Evolutionary conservation across 1,139 yeast species (phyloP).

Genomic region (Debaryomyces psychrophilus): DNA sequence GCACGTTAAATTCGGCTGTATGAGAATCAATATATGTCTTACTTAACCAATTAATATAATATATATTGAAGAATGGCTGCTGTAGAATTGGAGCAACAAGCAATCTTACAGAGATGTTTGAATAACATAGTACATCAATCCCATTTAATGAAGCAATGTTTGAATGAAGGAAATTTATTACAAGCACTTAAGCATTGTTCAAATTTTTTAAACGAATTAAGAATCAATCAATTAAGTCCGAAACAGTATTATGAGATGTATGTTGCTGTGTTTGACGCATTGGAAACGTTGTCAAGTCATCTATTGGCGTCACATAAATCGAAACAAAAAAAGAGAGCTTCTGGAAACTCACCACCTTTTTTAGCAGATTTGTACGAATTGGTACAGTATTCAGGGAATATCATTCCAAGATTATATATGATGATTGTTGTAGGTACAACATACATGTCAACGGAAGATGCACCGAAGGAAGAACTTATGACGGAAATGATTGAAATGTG

Average conservation of each 20-base stretch:
- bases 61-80: constrained; percentile 1
- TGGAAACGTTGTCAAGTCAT: constrained; percentile 68
- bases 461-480: constrained; percentile 85
- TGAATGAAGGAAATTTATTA: constrained; percentile 72
- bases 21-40: background rate
- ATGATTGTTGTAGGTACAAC: constrained; percentile 96
- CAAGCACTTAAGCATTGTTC: constrained; percentile 91
- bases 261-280: constrained; percentile 81
- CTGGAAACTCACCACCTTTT: constrained; percentile 49
- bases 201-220: constrained; percentile 75
- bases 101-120: constrained; percentile 53
- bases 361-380: constrained; percentile 89
- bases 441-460: constrained; percentile 74
- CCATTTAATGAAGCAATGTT: constrained; percentile 72
- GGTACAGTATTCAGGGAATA: constrained; percentile 94
- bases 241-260: constrained; percentile 93
- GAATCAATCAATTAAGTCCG: constrained; percentile 78
- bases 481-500: constrained; percentile 98
- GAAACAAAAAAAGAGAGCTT: constrained; percentile 24
- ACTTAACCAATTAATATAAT: background rate
- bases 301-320: constrained; percentile 66
- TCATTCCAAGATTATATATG: constrained; percentile 86
- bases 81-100: constrained; percentile 18
- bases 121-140: constrained; percentile 70
- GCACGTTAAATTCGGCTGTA: constrained; percentile 1